Evolutionary conservation across 345 rosid genomes (phyloP), one percentile per base, ranked within the genome.

Genomic region (Moricandia moricandioides): DNA sequence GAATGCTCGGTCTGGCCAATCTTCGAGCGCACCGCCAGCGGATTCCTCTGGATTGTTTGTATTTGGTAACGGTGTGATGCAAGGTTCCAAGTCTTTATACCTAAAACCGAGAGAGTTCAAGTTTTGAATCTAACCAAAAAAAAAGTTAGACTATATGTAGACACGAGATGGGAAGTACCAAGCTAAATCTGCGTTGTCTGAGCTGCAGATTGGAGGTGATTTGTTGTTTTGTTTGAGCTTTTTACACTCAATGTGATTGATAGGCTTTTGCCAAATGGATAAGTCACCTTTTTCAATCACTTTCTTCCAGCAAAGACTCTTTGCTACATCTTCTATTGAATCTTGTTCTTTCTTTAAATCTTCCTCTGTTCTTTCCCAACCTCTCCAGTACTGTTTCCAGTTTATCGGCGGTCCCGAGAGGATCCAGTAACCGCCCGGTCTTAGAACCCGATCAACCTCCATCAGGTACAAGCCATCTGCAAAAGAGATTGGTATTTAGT

Each of bases 351-450:
- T 80, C 62, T 90, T 91, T 80, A 94, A 77, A 72, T 94, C 96
- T 54, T 88, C 86, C 64, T 79, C 79, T 11, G 87, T 85, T 84
- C 98, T 88, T 55, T 90, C 96, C 98, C 98, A 94, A 0, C 97
- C 97, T 86, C 82, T 86, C 97, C 97, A 94, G 79, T 90, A 78
- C 34, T 79, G 88, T 80, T 90, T 90, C 98, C 98, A 94, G 72
- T 68, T 80, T 65, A 94, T 86, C 4, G 97, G 98, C 30, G 98
- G 98, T 9, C 98, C 98, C 0, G 97, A 94, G 7, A 91, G 91
- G 79, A 94, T 80, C 97, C 98, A 94, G 56, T 90, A 94, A n/a
- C 97, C 98, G n/a, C 98, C 95, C 21, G 98, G 97, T 79, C 98
- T 85, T 33, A 94, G 81, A 69, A 94, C 78, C 60, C 98, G 85